These are phyloP conservation scores for Globisporangium barbulae DNA, from an alignment of 352 stramenopile species.

Conservation along the genomic window DNA sequence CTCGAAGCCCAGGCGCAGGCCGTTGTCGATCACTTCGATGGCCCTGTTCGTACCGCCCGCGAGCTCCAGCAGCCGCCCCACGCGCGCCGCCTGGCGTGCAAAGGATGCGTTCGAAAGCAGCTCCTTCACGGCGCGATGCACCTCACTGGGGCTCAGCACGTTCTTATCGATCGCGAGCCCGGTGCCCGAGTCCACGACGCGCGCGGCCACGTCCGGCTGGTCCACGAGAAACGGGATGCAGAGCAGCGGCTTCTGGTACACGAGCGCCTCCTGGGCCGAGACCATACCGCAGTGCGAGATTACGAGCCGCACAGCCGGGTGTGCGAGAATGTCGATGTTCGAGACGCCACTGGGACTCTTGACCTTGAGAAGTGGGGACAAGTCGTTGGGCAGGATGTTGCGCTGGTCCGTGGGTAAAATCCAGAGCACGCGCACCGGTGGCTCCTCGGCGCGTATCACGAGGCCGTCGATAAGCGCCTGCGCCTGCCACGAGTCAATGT, in stretches of 20 bases:
- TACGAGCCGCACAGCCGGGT: constrained; percentile 56
- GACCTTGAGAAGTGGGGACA: constrained; percentile 61
- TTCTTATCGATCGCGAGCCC: constrained; percentile 77
- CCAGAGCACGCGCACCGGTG: constrained; percentile 66
- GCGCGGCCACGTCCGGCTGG: constrained; percentile 79
- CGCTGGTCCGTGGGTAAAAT: constrained; percentile 75
- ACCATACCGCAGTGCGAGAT: constrained; percentile 89
- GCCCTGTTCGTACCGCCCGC: constrained; percentile 61
- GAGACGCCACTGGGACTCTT: constrained; percentile 58
- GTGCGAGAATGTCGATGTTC: constrained; percentile 61
- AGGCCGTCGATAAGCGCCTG: constrained; percentile 70
- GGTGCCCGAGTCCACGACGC: constrained; percentile 70
- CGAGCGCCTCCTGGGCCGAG: constrained; percentile 76
- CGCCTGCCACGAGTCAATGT: constrained; percentile 80
- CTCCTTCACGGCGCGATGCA: constrained; percentile 46
- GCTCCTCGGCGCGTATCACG: constrained; percentile 36
- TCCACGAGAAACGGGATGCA: constrained; percentile 89
- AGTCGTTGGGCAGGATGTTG: constrained; percentile 42
- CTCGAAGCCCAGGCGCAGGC: constrained; percentile 47
- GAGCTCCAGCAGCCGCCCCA: constrained; percentile 52
- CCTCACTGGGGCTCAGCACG: constrained; percentile 41
- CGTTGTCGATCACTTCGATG: constrained; percentile 65
- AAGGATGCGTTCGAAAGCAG: constrained; percentile 57
- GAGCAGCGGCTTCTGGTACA: constrained; percentile 76
- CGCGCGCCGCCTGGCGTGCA: constrained; percentile 32